phyloP scores from a whole-genome alignment of 2,329 filamentous ascomycete species.

The Trichoderma guizhouense region DNA sequence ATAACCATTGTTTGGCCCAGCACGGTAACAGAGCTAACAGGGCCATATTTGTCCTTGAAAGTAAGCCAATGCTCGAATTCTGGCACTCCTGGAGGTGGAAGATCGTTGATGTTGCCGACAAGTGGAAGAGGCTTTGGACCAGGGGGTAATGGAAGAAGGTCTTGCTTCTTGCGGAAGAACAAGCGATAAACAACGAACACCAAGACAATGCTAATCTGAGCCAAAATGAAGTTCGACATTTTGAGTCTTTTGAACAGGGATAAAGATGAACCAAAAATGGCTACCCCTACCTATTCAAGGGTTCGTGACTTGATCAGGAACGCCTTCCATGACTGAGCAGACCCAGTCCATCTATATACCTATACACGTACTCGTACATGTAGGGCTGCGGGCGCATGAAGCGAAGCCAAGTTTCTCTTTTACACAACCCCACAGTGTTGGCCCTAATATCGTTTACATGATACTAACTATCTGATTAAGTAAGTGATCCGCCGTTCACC shows the following conservation, averaged over 20 bases:
- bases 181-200: background rate
- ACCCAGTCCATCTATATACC: background rate
- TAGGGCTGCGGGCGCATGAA: background rate
- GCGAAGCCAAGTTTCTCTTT: background rate
- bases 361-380: background rate
- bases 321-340: background rate
- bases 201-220: background rate
- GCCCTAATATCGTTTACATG: background rate
- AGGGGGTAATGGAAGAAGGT: constrained; percentile 24
- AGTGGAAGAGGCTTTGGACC: constrained; percentile 37
- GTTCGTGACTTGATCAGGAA: background rate
- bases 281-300: background rate
- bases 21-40: constrained; percentile 13
- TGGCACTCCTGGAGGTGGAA: constrained; percentile 35
- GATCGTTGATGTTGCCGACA: constrained; percentile 45
- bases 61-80: constrained; percentile 37
- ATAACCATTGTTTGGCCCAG: constrained; percentile 13
- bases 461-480: background rate
- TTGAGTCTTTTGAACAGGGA: background rate
- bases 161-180: background rate
- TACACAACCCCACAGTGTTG: background rate
- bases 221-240: background rate
- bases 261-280: background rate
- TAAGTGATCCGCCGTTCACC: background rate
- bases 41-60: constrained; percentile 32